phyloP scores from a whole-genome alignment of 2,329 filamentous ascomycete genomes.

The Remersonia thermophila region DNA sequence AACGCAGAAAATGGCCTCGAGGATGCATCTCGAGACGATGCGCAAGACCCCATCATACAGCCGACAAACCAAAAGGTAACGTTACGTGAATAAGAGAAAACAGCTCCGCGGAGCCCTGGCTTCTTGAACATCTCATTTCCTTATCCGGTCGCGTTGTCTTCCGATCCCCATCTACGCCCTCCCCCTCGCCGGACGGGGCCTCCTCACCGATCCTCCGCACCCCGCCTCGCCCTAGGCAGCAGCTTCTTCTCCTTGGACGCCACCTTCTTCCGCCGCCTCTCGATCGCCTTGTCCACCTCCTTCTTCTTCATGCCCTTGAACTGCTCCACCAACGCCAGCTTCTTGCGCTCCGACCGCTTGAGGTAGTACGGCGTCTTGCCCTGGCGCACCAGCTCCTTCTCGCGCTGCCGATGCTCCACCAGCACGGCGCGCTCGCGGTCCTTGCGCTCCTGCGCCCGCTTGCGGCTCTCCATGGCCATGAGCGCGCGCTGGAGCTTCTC shows the following conservation, averaged over 20 bases:
- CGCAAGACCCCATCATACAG: no score
- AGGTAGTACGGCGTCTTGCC: slow-evolving; percentile 90
- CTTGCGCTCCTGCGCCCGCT: slow-evolving; percentile 57
- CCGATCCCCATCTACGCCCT: no score
- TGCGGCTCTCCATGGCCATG: slow-evolving; percentile 64
- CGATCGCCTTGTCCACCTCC: slow-evolving; percentile 73
- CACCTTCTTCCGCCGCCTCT: slow-evolving; percentile 81
- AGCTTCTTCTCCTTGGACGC: slow-evolving; percentile 73
- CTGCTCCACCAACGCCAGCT: slow-evolving; percentile 64
- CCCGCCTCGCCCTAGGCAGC: slow-evolving; percentile 45
- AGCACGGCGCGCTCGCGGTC: slow-evolving; percentile 59
- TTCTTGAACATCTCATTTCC: no score
- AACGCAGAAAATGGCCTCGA: no score
- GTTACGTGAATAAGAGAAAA: no score
- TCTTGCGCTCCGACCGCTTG: slow-evolving; percentile 87
- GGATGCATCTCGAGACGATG: no score
- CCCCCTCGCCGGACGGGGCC: no score
- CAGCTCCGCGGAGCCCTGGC: no score
- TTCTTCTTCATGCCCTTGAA: slow-evolving; percentile 75
- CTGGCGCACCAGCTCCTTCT: slow-evolving; percentile 73
- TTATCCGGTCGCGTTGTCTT: no score
- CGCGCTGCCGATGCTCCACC: slow-evolving; percentile 63
- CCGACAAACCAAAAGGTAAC: no score
- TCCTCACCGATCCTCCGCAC: slow-evolving; percentile 19
- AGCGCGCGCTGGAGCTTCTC: slow-evolving; percentile 62